phyloP scores from a whole-genome alignment of 345 rosid genomes.

The Syzygium oleosum region DNA sequence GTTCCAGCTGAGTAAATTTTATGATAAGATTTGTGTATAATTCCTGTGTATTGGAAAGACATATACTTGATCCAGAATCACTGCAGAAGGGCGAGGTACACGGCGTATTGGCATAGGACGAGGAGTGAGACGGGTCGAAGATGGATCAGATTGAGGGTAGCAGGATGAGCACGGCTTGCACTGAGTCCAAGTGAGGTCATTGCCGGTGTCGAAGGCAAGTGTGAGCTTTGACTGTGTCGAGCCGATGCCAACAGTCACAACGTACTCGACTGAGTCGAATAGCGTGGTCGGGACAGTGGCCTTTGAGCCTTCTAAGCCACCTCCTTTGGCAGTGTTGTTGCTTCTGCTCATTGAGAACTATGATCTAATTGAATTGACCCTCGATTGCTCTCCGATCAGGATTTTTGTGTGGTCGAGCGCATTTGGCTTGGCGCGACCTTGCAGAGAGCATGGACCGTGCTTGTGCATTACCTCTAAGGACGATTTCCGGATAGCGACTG shows the following conservation, averaged over 20 bases:
- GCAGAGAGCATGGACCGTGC: not conserved
- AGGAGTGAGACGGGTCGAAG: not conserved
- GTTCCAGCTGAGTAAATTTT: no score
- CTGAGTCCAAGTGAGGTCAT: not conserved
- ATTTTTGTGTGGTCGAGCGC: not conserved
- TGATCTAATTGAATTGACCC: not conserved
- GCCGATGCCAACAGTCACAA: not conserved
- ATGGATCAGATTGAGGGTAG: not conserved
- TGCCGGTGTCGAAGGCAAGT: not conserved
- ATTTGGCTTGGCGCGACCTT: not conserved
- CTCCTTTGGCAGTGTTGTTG: not conserved
- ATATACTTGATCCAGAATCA: not conserved
- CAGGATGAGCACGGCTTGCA: not conserved
- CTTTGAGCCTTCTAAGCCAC: not conserved
- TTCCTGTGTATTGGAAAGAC: not conserved
- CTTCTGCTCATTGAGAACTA: not conserved
- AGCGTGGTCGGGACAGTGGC: not conserved
- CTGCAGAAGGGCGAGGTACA: not conserved
- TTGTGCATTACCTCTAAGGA: not conserved
- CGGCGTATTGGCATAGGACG: not conserved
- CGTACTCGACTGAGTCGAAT: not conserved
- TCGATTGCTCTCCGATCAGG: not conserved
- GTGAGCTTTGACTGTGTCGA: not conserved
- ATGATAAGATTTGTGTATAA: no score
- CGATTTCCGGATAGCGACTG: not conserved